Evolutionary conservation across 148 eudicot species (phyloP), one percentile per base, ranked within the genome.

Genomic region (Rheum nobile): DNA sequence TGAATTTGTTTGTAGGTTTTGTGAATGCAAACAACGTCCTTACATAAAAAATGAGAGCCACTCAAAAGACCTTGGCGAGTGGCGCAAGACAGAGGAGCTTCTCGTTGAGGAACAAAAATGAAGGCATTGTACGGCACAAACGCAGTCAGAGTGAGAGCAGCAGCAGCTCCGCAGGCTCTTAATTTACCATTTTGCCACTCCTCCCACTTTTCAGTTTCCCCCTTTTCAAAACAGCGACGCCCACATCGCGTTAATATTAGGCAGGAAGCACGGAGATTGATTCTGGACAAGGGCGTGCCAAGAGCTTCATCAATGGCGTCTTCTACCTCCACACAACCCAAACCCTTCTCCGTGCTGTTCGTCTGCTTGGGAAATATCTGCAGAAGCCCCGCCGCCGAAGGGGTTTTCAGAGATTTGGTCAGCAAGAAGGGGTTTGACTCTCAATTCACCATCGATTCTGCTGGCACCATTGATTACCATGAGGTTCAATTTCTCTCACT

Each of bases 311-410:
- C 88, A 71, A 88, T 88, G 91, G 88, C 92, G 44, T 81, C 95
- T 16, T 72, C 88, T 34, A 26, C 83, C 24, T 71, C 77, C 26
- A 9, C 86, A 47, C 76, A 84, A 34, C 71, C 72, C 4, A 87
- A 87, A 55, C 91, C 96, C 17, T 88, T 86, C 68, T 82, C 94
- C 26, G 96, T 92, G 4, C 77, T 95, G 35, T 95, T 95, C 84
- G 99, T 95, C 26, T 95, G 97, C 75, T 85, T 95, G 31, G 97
- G 97, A 6, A 95, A 95, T 76, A 95, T 95, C 9, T 95, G 99
- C 67, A 85, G 99, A 82, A 92, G 97, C 81, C 97, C 97, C 69
- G 99, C 99, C 77, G 97, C 94, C 77, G 99, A 95, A 75, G 99
- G 94, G 46, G 97, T 95, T 32, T 95, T 95, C 81, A 84, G 77